Base-by-base conservation (phyloP, 441 rosid species). In the Arabidopsis hybrid region DNA sequence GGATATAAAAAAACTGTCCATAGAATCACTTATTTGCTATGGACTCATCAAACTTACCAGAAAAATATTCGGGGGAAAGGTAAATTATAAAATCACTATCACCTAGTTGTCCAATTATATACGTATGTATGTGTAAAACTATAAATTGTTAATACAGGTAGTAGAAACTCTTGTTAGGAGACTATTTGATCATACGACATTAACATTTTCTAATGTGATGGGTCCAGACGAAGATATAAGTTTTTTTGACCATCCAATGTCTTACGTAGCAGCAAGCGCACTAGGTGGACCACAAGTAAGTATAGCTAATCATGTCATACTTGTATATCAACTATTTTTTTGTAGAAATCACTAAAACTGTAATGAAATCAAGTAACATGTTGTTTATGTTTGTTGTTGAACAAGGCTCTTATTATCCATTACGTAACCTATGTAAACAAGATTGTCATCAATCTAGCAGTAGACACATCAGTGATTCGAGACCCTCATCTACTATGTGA, bases 1-100 rank as follows among this genome's bases (percentile, higher is more conserved):
- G 46, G 92, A 85, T 80, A 69, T 84, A 39, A 91, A 90, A 69
- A 93, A 89, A 74, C 75, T 35, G 11, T 93, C 98, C 3, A 68
- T 83, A 5, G 93, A 85, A 75, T 70, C 93, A 47, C 9, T 84
- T 13, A 0, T 69, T 1, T 29, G 13, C 2, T 69, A 75, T 53
- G 79, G 70, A 5, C 8, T 75, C 29, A 5, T 13, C 21, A 69
- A 69, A 69, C 2, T 53, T 3, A 4, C 45, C 46, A 8, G 62
- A 59, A 76, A 38, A 5, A 9, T 76, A 45, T 46, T 61, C 1
- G 79, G 79, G 5, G 8, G 42, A 69, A 63, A 69, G 71, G 78
- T 75, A 29, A 42, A 31, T 21, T 13, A 17, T 50, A 38, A 32
- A 7, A 10, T 32, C 10, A 5, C 0, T 32, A 29, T 46, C 17